phyloP scores from a whole-genome alignment of 352 stramenopile species.

The Globisporangium sylvaticum region DNA sequence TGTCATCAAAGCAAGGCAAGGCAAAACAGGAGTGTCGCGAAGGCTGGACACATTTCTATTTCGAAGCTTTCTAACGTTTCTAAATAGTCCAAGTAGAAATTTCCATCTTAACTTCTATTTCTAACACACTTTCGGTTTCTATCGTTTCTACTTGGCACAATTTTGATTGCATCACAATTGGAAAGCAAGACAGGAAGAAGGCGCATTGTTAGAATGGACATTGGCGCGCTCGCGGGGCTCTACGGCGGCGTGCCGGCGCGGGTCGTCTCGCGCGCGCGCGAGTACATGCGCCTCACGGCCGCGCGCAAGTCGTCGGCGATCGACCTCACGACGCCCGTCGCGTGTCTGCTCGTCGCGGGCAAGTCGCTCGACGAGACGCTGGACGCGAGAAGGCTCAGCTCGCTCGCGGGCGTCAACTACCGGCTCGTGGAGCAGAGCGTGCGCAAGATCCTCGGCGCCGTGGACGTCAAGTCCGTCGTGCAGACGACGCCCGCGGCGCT shows the following conservation, averaged over 20 bases:
- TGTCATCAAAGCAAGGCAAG: background rate
- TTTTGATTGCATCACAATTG: background rate
- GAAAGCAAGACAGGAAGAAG: background rate
- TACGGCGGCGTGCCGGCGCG: slow-evolving; percentile 56
- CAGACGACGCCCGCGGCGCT: slow-evolving; percentile 47
- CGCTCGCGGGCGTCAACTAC: slow-evolving; percentile 34
- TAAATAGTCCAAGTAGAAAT: background rate
- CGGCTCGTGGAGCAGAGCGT: slow-evolving; percentile 43
- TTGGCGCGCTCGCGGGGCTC: slow-evolving; percentile 35
- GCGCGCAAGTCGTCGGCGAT: slow-evolving; percentile 35
- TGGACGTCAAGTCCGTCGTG: slow-evolving; percentile 42
- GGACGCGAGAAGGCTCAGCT: slow-evolving; percentile 38
- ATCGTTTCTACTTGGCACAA: background rate
- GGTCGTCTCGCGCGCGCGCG: slow-evolving; percentile 43
- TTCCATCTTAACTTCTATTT: background rate
- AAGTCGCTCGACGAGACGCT: slow-evolving; percentile 44
- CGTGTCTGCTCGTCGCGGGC: slow-evolving; percentile 60
- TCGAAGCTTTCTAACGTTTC: background rate
- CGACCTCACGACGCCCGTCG: slow-evolving; percentile 42
- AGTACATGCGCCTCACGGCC: slow-evolving; percentile 46
- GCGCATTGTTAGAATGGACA: slow-evolving; percentile 37
- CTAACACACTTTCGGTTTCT: background rate
- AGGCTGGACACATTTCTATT: background rate
- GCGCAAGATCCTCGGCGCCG: slow-evolving; percentile 47
- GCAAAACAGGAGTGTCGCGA: background rate